A percentile compares a stretch with the other conserved stretches of the same genome.
phyloP scores from a whole-genome alignment of 257 asterid genomes.

The Plantago major region DNA sequence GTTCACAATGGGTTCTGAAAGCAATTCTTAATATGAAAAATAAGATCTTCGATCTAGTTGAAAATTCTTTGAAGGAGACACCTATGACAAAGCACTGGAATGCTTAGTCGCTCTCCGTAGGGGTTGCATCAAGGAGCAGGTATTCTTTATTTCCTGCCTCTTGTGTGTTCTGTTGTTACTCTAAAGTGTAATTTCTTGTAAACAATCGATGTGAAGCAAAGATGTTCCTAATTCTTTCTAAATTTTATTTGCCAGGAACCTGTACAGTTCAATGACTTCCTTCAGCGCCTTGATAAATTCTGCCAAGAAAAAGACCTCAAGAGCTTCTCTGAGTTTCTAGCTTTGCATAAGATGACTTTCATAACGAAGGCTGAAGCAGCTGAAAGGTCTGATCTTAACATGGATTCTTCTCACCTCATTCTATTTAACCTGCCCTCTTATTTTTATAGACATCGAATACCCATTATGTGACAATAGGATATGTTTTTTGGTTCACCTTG shows the following conservation, averaged over 20 bases:
- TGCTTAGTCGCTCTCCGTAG: slow-evolving; percentile 78
- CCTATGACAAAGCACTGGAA: slow-evolving; percentile 49
- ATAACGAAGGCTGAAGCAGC: slow-evolving; percentile 74
- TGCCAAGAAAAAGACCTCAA: slow-evolving; percentile 49
- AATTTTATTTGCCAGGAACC: slow-evolving; percentile 53
- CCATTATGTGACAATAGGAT: not conserved
- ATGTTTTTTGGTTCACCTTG: slow-evolving; percentile 6
- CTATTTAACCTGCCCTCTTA: not conserved
- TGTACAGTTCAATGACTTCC: slow-evolving; percentile 71
- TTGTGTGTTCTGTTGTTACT: not conserved
- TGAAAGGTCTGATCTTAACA: slow-evolving; percentile 55
- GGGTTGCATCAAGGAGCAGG: slow-evolving; percentile 89
- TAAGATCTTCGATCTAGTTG: slow-evolving; percentile 55
- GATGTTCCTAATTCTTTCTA: slow-evolving; percentile 2
- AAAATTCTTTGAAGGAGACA: slow-evolving; percentile 62
- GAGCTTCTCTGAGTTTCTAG: slow-evolving; percentile 44
- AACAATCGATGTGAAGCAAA: not conserved
- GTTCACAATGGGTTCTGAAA: slow-evolving; percentile 71
- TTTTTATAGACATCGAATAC: slow-evolving; percentile 1
- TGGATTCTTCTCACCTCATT: slow-evolving; percentile 5
- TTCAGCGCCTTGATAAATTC: slow-evolving; percentile 43
- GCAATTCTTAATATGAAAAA: slow-evolving; percentile 74
- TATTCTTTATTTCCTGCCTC: slow-evolving; percentile 20
- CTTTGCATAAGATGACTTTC: slow-evolving; percentile 39
- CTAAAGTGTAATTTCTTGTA: not conserved